Evolutionary conservation across 1,284 basidiomycete genomes (phyloP).

Genomic region (Malassezia furfur): DNA sequence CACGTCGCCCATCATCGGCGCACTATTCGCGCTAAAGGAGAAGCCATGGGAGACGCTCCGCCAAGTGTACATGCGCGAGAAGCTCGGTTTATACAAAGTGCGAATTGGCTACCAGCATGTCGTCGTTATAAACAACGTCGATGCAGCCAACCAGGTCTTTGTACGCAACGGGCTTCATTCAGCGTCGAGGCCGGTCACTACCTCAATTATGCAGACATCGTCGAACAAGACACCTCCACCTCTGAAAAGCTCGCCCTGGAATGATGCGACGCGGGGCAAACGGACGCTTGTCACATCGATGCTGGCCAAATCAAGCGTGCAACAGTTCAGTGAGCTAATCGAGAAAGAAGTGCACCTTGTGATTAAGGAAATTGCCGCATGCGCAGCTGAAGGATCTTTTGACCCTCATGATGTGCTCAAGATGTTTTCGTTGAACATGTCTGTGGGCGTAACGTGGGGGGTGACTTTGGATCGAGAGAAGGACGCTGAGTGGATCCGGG

Average conservation of each 20-base stretch:
- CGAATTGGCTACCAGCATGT: not conserved
- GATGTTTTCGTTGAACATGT: not conserved
- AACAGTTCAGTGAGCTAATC: not conserved
- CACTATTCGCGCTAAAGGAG: not conserved
- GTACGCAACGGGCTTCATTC: not conserved
- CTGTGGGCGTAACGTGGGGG: not conserved
- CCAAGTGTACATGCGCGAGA: not conserved
- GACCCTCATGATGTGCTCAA: not conserved
- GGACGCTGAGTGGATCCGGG: not conserved
- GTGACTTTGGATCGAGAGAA: not conserved
- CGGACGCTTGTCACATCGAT: not conserved
- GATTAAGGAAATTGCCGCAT: not conserved
- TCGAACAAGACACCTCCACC: not conserved
- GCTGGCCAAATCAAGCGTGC: not conserved
- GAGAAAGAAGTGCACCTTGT: not conserved
- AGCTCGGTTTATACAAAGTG: not conserved
- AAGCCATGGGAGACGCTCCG: not conserved
- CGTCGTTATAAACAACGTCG: not conserved
- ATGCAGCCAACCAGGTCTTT: not conserved
- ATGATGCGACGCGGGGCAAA: not conserved
- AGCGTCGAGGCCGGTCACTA: not conserved
- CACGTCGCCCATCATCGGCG: not conserved
- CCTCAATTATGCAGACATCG: not conserved
- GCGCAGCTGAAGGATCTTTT: not conserved
- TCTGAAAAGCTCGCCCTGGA: not conserved